phyloP scores from a whole-genome alignment of 805 yeast genomes.

The Ogataea zsoltii region DNA sequence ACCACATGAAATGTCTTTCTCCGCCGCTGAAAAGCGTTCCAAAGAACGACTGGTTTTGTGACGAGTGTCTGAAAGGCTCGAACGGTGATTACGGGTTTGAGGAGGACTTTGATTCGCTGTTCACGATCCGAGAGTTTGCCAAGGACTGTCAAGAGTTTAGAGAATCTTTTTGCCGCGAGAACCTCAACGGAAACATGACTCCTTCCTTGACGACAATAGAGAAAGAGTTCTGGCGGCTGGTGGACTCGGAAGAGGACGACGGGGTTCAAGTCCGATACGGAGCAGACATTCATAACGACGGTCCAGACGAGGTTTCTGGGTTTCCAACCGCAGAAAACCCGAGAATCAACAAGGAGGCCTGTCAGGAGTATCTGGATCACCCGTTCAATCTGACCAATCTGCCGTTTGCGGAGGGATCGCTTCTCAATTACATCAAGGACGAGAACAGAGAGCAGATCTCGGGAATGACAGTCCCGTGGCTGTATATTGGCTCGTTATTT shows the following conservation, averaged over 20 bases:
- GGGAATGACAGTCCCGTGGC: slow-evolving; percentile 96
- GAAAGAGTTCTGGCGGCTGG: slow-evolving; percentile 61
- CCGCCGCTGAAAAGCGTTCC: slow-evolving; percentile 58
- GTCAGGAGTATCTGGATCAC: slow-evolving; percentile 47
- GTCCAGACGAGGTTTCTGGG: slow-evolving; percentile 69
- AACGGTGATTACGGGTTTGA: slow-evolving; percentile 89
- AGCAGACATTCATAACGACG: slow-evolving; percentile 74
- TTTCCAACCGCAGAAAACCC: slow-evolving; percentile 55
- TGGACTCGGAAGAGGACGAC: slow-evolving; percentile 23
- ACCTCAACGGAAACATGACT: slow-evolving; percentile 31
- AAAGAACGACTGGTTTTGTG: slow-evolving; percentile 74
- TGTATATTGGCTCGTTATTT: slow-evolving; percentile 84
- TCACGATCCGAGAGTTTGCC: slow-evolving; percentile 52
- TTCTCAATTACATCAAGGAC: slow-evolving; percentile 59
- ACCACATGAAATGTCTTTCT: slow-evolving; percentile 66
- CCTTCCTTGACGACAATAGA: slow-evolving; percentile 54
- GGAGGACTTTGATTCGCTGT: slow-evolving; percentile 55
- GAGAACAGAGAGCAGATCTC: slow-evolving; percentile 55
- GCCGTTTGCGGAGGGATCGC: slow-evolving; percentile 69
- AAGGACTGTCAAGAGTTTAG: slow-evolving; percentile 53
- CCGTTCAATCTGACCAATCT: slow-evolving; percentile 77
- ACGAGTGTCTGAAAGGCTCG: slow-evolving; percentile 73
- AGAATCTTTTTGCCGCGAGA: slow-evolving; percentile 40
- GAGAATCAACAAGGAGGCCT: slow-evolving; percentile 15
- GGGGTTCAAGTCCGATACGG: slow-evolving; percentile 72